A percentile compares a stretch with the other conserved stretches of the same genome.
Evolutionary conservation across 2,329 filamentous ascomycete species (phyloP).

Genomic region (Aspergillus pseudonomiae): DNA sequence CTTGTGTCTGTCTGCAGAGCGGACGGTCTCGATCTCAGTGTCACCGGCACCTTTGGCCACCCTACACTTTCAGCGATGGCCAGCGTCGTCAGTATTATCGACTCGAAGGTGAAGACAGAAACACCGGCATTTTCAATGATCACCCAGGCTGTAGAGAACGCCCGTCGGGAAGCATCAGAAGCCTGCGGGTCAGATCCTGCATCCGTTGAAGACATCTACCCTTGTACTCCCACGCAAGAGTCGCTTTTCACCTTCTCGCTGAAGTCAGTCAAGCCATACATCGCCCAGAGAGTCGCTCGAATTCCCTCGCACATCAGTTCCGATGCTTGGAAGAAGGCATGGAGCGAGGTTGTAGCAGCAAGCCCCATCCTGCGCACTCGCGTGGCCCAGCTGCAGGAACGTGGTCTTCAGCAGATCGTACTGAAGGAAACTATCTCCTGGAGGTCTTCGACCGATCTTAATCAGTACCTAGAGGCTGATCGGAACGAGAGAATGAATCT

Average conservation of each 20-base stretch:
- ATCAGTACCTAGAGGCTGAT: constrained; percentile 31
- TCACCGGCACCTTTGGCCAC: constrained; percentile 39
- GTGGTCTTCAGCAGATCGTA: constrained; percentile 41
- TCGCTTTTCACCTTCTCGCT: constrained; percentile 51
- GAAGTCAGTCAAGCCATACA: constrained; percentile 48
- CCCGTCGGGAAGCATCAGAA: constrained; percentile 40
- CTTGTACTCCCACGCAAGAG: constrained; percentile 46
- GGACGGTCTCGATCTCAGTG: constrained; percentile 37
- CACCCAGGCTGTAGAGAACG: constrained; percentile 38
- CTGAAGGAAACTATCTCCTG: constrained; percentile 36
- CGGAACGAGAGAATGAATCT: constrained; percentile 35
- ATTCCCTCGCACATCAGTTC: constrained; percentile 41
- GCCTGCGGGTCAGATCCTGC: constrained; percentile 33
- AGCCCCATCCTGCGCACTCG: constrained; percentile 52
- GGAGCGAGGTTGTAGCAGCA: constrained; percentile 45
- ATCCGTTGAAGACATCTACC: constrained; percentile 45
- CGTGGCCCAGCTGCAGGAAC: constrained; percentile 40
- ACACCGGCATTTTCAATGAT: constrained; percentile 33
- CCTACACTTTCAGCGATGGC: constrained; percentile 49
- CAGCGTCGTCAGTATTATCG: constrained; percentile 30
- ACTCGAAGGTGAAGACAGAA: constrained; percentile 28
- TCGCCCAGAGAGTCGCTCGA: constrained; percentile 46
- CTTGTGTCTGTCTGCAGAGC: constrained; percentile 36
- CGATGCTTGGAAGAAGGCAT: constrained; percentile 46
- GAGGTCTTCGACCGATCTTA: constrained; percentile 30